phyloP scores from a whole-genome alignment of 2,329 filamentous ascomycete genomes.

The Diaporthe sp. region DNA sequence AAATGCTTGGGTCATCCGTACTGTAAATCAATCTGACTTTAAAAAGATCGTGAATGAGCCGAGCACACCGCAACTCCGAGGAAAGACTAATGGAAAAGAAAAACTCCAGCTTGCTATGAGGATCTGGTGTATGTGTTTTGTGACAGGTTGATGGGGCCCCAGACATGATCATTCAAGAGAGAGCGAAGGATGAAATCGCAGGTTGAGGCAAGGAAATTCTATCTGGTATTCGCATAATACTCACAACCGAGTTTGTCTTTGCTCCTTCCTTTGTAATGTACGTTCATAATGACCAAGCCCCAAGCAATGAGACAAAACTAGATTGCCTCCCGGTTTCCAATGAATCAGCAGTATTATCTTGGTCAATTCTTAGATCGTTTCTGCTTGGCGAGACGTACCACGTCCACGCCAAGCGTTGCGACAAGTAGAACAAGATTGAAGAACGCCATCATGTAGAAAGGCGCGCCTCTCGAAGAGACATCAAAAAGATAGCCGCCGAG shows the following conservation, averaged over 20 bases:
- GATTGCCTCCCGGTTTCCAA: background rate
- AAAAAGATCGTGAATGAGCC: background rate
- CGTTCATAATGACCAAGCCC: background rate
- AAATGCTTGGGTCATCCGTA: background rate
- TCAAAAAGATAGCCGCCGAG: slow-evolving; percentile 90
- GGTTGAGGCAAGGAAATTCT: background rate
- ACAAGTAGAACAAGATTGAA: slow-evolving; percentile 83
- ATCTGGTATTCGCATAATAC: background rate
- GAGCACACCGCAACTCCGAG: background rate
- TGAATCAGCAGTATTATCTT: background rate
- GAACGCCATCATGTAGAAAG: slow-evolving; percentile 92
- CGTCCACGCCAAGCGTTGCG: slow-evolving; percentile 62
- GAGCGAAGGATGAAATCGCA: background rate
- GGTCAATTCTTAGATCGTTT: slow-evolving; percentile 12
- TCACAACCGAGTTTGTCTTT: background rate
- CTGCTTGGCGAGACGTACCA: slow-evolving; percentile 39
- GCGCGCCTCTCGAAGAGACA: slow-evolving; percentile 75
- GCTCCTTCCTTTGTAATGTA: slow-evolving; percentile 10
- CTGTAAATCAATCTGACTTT: background rate
- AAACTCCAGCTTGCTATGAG: background rate
- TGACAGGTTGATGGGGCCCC: background rate
- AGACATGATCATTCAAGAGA: background rate
- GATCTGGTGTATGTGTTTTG: background rate
- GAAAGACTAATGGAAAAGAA: no score
- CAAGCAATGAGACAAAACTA: background rate